Base-by-base conservation (phyloP, 2,329 filamentous ascomycete genomes). In the Aspergillus japonicus region DNA sequence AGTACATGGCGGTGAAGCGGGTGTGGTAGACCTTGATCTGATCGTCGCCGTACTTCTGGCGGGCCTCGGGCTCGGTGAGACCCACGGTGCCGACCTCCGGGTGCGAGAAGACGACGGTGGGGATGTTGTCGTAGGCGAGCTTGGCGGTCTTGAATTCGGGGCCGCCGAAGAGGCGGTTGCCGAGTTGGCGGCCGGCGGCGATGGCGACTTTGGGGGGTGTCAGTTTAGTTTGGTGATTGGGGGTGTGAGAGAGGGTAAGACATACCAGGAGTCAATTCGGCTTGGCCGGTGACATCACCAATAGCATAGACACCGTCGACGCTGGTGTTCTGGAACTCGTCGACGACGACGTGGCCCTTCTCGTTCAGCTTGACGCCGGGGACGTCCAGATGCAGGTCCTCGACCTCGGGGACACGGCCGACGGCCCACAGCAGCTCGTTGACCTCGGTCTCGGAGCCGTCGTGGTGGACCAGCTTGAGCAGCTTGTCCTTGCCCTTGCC, bases 341-440 rank as follows among this genome's bases (percentile, higher is more conserved):
- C 81, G 12, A 81, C 81, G 42, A 69, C 60, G 52, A 83, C 70
- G 62, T 81, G 71, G 6, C 79, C 80, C 12, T 65, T 70, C 16
- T 70, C 47, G 42, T 68, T 73, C 39, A 73, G 68, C 65, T 80
- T 76, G 11, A 83, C 73, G 4, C 79, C 79, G 11, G 75, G 70
- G 14, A 75, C 70, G 7, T 78, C 69, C 8, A 82, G 66, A 24
- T 76, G 64, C 53, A 83, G 66, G 47, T 74, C 74, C 64, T 79
- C 73, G 4, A 78, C 75, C 61, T 81, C 78, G 1, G 81, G 80
- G 4, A 68, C 67, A 57, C 81, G 75, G 5, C 81, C 81, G 61
- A 83, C 73, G 8, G 81, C 80, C 81, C 81, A 83, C 48, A 83
- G 71, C 14, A 83, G 65, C 67, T 83, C 81, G 64, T 82, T 81